A percentile compares a stretch with the other conserved stretches of the same genome.
phyloP scores from a whole-genome alignment of 2,329 filamentous ascomycete genomes.

The Verticillium nubilum region DNA sequence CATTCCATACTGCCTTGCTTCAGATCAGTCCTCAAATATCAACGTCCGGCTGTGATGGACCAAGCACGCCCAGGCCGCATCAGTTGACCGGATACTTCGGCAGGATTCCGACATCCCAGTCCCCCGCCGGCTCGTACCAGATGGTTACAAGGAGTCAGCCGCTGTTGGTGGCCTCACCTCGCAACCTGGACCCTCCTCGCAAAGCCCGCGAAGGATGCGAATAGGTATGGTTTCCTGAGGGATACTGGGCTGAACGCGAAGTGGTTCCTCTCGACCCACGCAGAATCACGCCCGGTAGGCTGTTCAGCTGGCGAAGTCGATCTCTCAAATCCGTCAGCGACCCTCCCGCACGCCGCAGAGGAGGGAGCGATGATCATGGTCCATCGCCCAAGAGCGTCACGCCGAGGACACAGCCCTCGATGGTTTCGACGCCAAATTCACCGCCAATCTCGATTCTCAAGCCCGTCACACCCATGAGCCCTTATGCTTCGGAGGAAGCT shows the following conservation, averaged over 20 bases:
- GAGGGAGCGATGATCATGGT: background rate
- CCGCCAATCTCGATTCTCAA: background rate
- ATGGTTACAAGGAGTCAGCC: background rate
- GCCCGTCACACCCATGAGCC: constrained; percentile 24
- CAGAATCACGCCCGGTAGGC: constrained; percentile 25
- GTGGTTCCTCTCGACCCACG: constrained; percentile 16
- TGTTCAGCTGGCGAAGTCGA: constrained; percentile 35
- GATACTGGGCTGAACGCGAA: constrained; percentile 58
- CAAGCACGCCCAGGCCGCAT: constrained; percentile 8
- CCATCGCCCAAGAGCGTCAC: background rate
- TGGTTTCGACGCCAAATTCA: background rate
- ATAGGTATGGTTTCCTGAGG: constrained; percentile 59
- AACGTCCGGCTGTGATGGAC: constrained; percentile 10
- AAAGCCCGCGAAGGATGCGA: constrained; percentile 48
- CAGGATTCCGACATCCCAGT: background rate
- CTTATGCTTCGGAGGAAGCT: constrained; percentile 40
- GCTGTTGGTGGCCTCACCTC: background rate
- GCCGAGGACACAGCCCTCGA: constrained; percentile 10
- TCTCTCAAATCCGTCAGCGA: constrained; percentile 31
- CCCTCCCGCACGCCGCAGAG: constrained; percentile 12
- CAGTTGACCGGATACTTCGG: constrained; percentile 6
- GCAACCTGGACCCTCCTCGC: constrained; percentile 45
- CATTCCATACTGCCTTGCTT: constrained; percentile 10
- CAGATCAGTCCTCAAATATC: constrained; percentile 2
- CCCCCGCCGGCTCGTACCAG: background rate